phyloP scores from a whole-genome alignment of 2,329 filamentous ascomycete species.

The Epichloe brachyelytri region DNA sequence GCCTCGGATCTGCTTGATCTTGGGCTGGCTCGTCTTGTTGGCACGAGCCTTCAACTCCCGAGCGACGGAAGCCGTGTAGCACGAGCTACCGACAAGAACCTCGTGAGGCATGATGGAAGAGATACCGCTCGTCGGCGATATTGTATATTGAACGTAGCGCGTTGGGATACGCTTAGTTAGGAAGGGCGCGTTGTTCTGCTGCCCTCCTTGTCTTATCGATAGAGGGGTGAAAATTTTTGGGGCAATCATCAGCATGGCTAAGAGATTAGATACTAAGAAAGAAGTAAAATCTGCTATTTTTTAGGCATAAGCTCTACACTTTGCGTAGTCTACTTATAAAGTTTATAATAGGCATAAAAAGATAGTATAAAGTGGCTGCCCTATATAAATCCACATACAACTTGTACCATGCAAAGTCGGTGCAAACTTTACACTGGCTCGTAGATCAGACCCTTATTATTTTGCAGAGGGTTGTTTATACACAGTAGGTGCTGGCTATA shows the following conservation, averaged over 20 bases:
- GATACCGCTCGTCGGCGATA: slow-evolving; percentile 3
- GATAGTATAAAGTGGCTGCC: no score
- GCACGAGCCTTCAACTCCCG: slow-evolving; percentile 32
- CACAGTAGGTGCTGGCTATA: no score
- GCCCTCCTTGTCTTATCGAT: slow-evolving; percentile 10
- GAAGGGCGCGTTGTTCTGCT: neutral
- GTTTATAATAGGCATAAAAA: no score
- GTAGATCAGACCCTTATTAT: no score
- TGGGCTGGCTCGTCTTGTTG: slow-evolving; percentile 28
- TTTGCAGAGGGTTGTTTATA: no score
- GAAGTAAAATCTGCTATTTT: no score
- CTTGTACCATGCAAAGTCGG: no score
- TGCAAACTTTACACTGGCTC: no score
- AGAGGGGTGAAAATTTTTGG: slow-evolving; percentile 12
- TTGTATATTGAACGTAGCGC: neutral
- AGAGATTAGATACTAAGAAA: no score
- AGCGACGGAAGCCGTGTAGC: slow-evolving; percentile 34
- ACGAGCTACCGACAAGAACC: slow-evolving; percentile 29
- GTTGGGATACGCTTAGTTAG: neutral
- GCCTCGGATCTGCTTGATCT: slow-evolving; percentile 36
- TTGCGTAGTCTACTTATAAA: no score
- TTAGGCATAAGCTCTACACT: no score
- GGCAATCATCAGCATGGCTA: neutral
- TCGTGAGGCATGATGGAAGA: slow-evolving; percentile 20
- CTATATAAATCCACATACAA: no score